Conservation (phyloP, 352 stramenopile genomes). For the Peronosclerospora sorghi region DNA sequence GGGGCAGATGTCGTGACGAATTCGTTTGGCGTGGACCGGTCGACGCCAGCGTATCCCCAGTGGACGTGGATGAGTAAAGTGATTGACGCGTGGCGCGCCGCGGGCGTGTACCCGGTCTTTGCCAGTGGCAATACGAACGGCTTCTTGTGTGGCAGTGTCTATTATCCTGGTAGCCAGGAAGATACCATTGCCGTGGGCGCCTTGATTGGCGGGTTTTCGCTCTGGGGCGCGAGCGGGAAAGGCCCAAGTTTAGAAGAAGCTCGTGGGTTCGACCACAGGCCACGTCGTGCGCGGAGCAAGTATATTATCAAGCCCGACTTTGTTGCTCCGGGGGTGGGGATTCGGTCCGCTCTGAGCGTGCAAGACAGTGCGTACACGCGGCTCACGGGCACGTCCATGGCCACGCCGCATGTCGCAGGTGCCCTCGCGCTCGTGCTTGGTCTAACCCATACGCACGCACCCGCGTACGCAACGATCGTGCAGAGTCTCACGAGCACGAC, state of each 20-base stretch:
- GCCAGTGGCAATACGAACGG: slow-evolving; percentile 61
- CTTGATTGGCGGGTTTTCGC: slow-evolving; percentile 38
- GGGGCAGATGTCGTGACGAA: slow-evolving; percentile 56
- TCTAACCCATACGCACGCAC: slow-evolving; percentile 11
- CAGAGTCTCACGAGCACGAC: slow-evolving; percentile 27
- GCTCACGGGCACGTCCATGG: slow-evolving; percentile 69
- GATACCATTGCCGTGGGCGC: slow-evolving; percentile 52
- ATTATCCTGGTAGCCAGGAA: slow-evolving; percentile 44
- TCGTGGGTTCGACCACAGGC: neutral
- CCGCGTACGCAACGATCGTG: slow-evolving; percentile 24
- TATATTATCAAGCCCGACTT: slow-evolving; percentile 62
- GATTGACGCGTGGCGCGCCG: slow-evolving; percentile 39
- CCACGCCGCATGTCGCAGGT: slow-evolving; percentile 54
- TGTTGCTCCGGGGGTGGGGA: slow-evolving; percentile 53
- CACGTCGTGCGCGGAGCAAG: slow-evolving; percentile 1
- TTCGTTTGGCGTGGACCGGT: slow-evolving; percentile 51
- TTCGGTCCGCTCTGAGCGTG: slow-evolving; percentile 52
- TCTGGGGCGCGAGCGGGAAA: slow-evolving; percentile 66
- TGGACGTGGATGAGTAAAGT: slow-evolving; percentile 51
- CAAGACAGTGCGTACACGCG: slow-evolving; percentile 45
- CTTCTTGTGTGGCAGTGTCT: slow-evolving; percentile 58
- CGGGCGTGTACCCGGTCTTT: slow-evolving; percentile 49
- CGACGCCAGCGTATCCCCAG: slow-evolving; percentile 26
- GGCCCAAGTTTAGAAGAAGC: slow-evolving; percentile 33
- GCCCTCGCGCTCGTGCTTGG: slow-evolving; percentile 49